Evolutionary conservation across 495 filamentous ascomycete species (phyloP), one percentile per base, ranked within the genome.

Genomic region (Aspergillus wentii): DNA sequence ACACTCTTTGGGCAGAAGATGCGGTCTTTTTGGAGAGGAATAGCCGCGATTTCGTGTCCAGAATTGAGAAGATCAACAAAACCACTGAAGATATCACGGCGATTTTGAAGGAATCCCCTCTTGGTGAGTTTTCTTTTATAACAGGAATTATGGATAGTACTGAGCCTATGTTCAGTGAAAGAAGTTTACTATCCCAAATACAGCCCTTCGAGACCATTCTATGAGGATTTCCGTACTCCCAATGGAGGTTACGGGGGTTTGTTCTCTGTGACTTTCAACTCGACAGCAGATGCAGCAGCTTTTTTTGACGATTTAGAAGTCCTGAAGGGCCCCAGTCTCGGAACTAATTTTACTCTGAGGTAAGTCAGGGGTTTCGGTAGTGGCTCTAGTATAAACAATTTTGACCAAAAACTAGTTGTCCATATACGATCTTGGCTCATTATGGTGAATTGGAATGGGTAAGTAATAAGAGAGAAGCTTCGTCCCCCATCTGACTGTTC

Each of bases 21-120:
- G 80, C 82, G 25, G 80, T 97, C 18, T 94, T 95, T 63, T 78
- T 98, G 62, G 92, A 98, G 62, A 77, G 92, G 37, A 98, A 98
- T 59, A 95, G 89, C 57, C 83, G 92, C 2, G 86, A 96, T 58
- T 96, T 97, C 56, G 75, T 84, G 17, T 72, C 79, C 18, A 76
- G 92, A 44, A 87, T 95, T 40, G 81, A 85, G 35, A 72, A 86
- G 38, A 86, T 95, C 54, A 95, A 96, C 46, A 58, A 63, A 17
- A 96, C 94, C 47, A 86, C 92, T 17, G 89, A 94, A 56, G 74
- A 79, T 27, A 82, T 96, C 43, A 87, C 84, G 47, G 72, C 79
- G 23, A 71, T 86, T 36, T 64, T 97, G 14, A 65, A 61, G 46
- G 55, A 61, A 4, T 76, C 79, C 33, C 65, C 72, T 16, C 48